A percentile compares a stretch with the other conserved stretches of the same genome.
These are phyloP conservation scores for Ogataea zsoltii DNA, from an alignment of 805 yeast species.

Conservation along the genomic window DNA sequence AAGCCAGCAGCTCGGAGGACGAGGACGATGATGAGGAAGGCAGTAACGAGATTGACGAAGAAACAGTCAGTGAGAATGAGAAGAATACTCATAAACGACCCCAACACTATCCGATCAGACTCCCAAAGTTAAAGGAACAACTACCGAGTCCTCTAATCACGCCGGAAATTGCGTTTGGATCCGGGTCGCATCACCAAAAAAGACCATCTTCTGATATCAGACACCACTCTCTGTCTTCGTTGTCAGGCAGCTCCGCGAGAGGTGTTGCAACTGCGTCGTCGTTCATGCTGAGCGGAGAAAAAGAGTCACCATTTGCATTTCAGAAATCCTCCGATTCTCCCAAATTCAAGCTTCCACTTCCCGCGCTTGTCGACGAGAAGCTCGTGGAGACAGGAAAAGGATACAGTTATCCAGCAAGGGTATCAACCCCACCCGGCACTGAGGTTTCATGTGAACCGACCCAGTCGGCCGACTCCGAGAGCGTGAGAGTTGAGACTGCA, in stretches of 20 bases:
- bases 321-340: constrained; percentile 3
- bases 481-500: constrained; percentile 5
- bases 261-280: neutral
- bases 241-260: neutral
- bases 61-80: too few species aligned
- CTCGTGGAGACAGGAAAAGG: neutral
- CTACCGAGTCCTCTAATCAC: constrained; percentile 25
- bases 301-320: neutral
- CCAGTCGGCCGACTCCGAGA: neutral
- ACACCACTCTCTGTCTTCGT: constrained; percentile 10
- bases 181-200: neutral
- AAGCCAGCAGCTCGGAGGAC: constrained; percentile 6
- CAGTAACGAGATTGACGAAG: constrained; percentile 7
- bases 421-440: too few species aligned
- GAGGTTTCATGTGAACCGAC: too few species aligned
- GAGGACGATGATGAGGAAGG: constrained; percentile 9
- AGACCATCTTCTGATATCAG: constrained; percentile 5
- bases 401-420: too few species aligned
- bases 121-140: constrained; percentile 10
- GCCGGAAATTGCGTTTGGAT: constrained; percentile 12
- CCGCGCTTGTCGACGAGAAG: constrained; percentile 27
- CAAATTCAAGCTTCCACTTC: constrained; percentile 27
- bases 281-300: neutral
- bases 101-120: neutral
- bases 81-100: neutral